Evolutionary conservation across 495 filamentous ascomycete species (phyloP).

Genomic region (Penicillium odoratum): DNA sequence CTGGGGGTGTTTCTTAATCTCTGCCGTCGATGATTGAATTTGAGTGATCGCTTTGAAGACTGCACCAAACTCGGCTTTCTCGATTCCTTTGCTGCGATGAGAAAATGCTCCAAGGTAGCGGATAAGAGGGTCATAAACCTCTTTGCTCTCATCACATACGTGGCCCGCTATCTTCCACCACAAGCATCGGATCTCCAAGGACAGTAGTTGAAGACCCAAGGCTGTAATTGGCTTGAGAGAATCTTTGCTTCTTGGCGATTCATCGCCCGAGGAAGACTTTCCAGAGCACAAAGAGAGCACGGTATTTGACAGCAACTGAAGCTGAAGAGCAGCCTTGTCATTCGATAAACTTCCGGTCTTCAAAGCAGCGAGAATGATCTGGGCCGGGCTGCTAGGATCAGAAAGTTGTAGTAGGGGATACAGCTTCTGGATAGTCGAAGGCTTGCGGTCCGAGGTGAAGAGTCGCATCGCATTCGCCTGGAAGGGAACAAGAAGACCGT

Average conservation of each 20-base stretch:
- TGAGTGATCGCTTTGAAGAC: constrained; percentile 40
- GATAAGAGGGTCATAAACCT: constrained; percentile 67
- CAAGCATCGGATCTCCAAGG: constrained; percentile 61
- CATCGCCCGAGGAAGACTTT: constrained; percentile 26
- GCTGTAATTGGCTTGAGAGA: constrained; percentile 57
- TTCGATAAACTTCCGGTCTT: constrained; percentile 42
- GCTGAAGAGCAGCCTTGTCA: constrained; percentile 64
- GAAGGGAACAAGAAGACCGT: constrained; percentile 38
- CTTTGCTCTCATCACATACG: constrained; percentile 62
- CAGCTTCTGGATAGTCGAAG: constrained; percentile 52
- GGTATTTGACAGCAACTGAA: constrained; percentile 68
- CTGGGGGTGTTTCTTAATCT: constrained; percentile 29
- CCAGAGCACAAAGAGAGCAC: constrained; percentile 62
- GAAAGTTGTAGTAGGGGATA: constrained; percentile 44
- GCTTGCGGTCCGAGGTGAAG: constrained; percentile 42
- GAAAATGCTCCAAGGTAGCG: constrained; percentile 64
- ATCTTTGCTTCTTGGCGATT: constrained; percentile 47
- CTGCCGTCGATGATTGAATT: constrained; percentile 35
- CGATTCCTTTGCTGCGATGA: constrained; percentile 48
- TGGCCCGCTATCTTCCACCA: constrained; percentile 77
- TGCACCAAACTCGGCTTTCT: constrained; percentile 41
- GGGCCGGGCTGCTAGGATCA: constrained; percentile 62
- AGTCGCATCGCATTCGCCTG: constrained; percentile 52
- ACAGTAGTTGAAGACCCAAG: constrained; percentile 66
- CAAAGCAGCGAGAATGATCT: constrained; percentile 56